Conservation (phyloP, 2,329 filamentous ascomycete genomes). For the Cercospora zeina region DNA sequence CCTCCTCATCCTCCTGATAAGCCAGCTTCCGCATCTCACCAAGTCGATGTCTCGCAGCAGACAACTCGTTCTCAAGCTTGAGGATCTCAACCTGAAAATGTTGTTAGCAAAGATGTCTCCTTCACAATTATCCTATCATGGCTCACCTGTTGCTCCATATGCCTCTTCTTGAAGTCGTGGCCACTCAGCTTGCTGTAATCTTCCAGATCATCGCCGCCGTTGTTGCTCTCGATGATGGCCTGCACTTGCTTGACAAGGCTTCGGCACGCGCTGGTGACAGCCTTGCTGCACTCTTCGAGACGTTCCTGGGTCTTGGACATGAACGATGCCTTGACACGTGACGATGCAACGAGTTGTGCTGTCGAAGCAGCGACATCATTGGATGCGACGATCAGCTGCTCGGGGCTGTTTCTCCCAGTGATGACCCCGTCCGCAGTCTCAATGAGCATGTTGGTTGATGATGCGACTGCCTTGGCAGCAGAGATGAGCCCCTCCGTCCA, state of each 20-base stretch:
- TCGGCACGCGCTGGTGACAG: constrained; percentile 85
- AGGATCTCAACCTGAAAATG: constrained; percentile 82
- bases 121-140: constrained; percentile 10
- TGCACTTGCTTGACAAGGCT: constrained; percentile 90
- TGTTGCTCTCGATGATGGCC: constrained; percentile 84
- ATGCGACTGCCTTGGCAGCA: constrained; percentile 91
- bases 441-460: constrained; percentile 86
- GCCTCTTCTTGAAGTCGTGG: constrained; percentile 96
- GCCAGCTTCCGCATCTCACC: constrained; percentile 99
- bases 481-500: constrained; percentile 99
- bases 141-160: constrained; percentile 99
- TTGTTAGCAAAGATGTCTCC: constrained; percentile 4
- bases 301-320: constrained; percentile 96
- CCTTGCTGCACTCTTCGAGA: constrained; percentile 87
- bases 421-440: constrained; percentile 97
- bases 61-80: constrained; percentile 84
- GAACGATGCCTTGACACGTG: constrained; percentile 93
- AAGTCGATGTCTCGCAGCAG: constrained; percentile 74
- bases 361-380: constrained; percentile 97
- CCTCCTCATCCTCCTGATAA: constrained; percentile 70
- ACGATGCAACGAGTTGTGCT: constrained; percentile 92
- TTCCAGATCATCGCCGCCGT: constrained; percentile 66
- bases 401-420: constrained; percentile 84
- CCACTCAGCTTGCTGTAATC: constrained; percentile 86
- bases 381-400: constrained; percentile 95